Conservation (phyloP, 345 rosid genomes). For the Eucalyptus sp. region DNA sequence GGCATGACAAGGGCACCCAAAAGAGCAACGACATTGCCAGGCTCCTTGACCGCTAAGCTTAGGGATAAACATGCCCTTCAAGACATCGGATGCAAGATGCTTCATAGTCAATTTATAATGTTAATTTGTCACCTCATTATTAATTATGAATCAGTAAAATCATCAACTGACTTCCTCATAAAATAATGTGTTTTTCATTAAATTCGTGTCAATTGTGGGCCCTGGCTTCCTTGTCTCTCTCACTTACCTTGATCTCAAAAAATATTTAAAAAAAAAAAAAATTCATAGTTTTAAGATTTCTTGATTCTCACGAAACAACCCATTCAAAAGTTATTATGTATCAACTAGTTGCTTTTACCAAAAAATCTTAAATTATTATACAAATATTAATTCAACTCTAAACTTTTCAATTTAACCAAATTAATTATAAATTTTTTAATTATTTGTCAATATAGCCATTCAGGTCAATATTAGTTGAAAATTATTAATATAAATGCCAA, state of each 20-base stretch:
- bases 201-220: constrained; percentile 32
- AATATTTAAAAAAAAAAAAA: constrained; percentile 1
- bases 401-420: background rate
- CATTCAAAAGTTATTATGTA: background rate
- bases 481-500: background rate
- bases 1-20: no score
- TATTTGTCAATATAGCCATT: background rate
- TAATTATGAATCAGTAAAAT: background rate
- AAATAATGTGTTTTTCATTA: background rate
- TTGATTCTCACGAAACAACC: background rate
- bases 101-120: background rate
- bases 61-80: no score
- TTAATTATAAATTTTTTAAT: background rate
- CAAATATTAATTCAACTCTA: background rate
- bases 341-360: background rate
- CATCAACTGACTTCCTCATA: background rate
- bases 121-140: no score
- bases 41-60: no score
- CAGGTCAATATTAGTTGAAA: background rate
- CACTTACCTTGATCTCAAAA: constrained; percentile 65
- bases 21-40: no score
- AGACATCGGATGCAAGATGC: no score
- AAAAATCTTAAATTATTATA: background rate
- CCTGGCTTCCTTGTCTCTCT: constrained; percentile 57
- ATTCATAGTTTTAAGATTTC: background rate